phyloP scores from a whole-genome alignment of 2,329 filamentous ascomycete genomes.

The Aspergillus floridensis region DNA sequence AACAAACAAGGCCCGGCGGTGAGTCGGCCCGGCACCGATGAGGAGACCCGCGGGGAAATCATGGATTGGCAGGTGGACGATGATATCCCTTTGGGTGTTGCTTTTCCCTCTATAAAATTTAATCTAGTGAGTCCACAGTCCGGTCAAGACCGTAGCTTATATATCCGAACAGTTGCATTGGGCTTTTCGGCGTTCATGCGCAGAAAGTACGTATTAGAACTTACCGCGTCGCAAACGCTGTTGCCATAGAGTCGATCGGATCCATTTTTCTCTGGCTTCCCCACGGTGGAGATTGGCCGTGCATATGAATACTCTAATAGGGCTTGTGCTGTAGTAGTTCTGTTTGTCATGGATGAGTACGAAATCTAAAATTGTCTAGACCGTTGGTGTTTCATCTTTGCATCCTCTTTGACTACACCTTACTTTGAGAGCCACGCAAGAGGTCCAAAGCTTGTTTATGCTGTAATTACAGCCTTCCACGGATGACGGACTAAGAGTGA shows the following conservation, averaged over 20 bases:
- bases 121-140: too few relatives aligned
- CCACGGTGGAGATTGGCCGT: constrained; percentile 15
- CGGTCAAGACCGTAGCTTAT: too few relatives aligned
- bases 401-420: constrained; percentile 7
- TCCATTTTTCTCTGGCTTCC: constrained; percentile 4
- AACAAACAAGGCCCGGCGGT: constrained; percentile 20
- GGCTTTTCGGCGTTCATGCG: too few relatives aligned
- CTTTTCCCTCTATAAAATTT: too few relatives aligned
- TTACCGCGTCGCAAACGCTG: constrained; percentile 15
- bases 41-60: too few relatives aligned
- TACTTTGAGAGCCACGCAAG: constrained; percentile 4
- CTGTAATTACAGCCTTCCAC: background rate
- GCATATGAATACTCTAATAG: background rate
- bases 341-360: too few relatives aligned
- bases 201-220: too few relatives aligned
- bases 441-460: background rate
- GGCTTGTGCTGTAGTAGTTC: background rate
- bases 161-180: too few relatives aligned
- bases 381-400: constrained; percentile 7
- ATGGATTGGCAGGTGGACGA: too few relatives aligned
- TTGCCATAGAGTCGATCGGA: constrained; percentile 20
- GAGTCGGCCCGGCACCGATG: constrained; percentile 21
- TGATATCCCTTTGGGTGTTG: too few relatives aligned
- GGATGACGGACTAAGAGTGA: background rate
- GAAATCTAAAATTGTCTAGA: background rate